Conservation (phyloP, 495 filamentous ascomycete genomes). For the Penicillium goetzii region DNA sequence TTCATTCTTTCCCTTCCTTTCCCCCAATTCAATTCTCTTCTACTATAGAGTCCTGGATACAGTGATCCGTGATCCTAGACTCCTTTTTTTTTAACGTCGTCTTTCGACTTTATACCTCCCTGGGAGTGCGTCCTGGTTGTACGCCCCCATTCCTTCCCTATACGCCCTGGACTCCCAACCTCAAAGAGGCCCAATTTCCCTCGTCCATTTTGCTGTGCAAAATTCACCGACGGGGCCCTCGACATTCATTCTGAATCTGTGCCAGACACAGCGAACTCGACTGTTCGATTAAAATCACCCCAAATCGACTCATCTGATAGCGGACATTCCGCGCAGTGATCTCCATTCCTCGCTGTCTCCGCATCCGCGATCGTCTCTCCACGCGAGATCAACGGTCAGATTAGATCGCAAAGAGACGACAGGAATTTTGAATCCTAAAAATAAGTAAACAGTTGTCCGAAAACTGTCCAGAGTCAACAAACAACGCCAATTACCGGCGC, state of each 20-base stretch:
- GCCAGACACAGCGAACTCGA: slow-evolving; percentile 22
- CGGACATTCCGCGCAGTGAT: slow-evolving; percentile 39
- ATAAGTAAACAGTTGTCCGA: neutral
- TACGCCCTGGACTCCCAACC: slow-evolving; percentile 29
- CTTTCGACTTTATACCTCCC: slow-evolving; percentile 23
- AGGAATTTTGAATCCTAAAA: slow-evolving; percentile 1
- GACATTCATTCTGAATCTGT: slow-evolving; percentile 32
- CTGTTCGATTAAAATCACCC: slow-evolving; percentile 7
- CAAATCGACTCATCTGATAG: slow-evolving; percentile 31
- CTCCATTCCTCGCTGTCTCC: slow-evolving; percentile 36
- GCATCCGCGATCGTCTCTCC: slow-evolving; percentile 40
- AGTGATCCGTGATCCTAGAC: slow-evolving; percentile 48
- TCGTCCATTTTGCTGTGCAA: slow-evolving; percentile 34
- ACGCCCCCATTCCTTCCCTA: slow-evolving; percentile 41
- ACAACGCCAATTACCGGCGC: neutral
- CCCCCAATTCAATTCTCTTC: slow-evolving; percentile 31
- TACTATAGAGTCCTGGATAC: slow-evolving; percentile 40
- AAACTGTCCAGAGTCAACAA: neutral
- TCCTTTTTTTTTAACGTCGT: slow-evolving; percentile 35
- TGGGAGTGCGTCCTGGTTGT: slow-evolving; percentile 46
- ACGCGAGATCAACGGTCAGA: slow-evolving; percentile 29
- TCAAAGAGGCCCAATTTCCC: slow-evolving; percentile 23
- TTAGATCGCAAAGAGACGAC: slow-evolving; percentile 10
- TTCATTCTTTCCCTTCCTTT: slow-evolving; percentile 30
- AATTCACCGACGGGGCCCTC: slow-evolving; percentile 19